These are phyloP conservation scores for Emergomyces pasteurianus DNA, from an alignment of 2,329 filamentous ascomycete species.

Conservation along the genomic window DNA sequence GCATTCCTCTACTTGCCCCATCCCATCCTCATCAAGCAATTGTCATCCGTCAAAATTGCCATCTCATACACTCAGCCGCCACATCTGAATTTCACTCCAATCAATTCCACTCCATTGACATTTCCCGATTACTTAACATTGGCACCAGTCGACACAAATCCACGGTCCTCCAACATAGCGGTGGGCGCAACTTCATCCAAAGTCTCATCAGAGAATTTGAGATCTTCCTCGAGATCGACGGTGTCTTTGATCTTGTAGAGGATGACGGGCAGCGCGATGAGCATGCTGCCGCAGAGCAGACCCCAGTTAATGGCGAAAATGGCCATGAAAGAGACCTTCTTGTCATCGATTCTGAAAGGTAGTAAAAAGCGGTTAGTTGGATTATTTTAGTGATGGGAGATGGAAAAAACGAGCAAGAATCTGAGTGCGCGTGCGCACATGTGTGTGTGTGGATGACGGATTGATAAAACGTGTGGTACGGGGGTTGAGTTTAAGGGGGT, in stretches of 20 bases:
- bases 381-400: background rate
- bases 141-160: background rate
- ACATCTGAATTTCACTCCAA: too few species aligned
- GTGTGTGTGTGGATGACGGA: too few species aligned
- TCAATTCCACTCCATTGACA: background rate
- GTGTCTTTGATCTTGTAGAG: constrained; percentile 68
- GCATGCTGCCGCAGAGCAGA: constrained; percentile 57
- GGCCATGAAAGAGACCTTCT: constrained; percentile 52
- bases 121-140: background rate
- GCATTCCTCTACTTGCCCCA: too few species aligned
- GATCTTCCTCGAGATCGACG: constrained; percentile 67
- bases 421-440: too few species aligned
- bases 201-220: constrained; percentile 77
- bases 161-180: constrained; percentile 3
- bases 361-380: background rate
- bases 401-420: background rate
- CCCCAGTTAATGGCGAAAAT: constrained; percentile 69
- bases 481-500: background rate
- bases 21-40: too few species aligned
- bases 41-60: too few species aligned
- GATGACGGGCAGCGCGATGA: constrained; percentile 70
- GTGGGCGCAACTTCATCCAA: constrained; percentile 49
- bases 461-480: too few species aligned
- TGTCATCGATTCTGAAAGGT: constrained; percentile 43
- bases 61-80: too few species aligned